Evolutionary conservation across 345 rosid species (phyloP), one percentile per base, ranked within the genome.

Genomic region (Dimocarpus longan): DNA sequence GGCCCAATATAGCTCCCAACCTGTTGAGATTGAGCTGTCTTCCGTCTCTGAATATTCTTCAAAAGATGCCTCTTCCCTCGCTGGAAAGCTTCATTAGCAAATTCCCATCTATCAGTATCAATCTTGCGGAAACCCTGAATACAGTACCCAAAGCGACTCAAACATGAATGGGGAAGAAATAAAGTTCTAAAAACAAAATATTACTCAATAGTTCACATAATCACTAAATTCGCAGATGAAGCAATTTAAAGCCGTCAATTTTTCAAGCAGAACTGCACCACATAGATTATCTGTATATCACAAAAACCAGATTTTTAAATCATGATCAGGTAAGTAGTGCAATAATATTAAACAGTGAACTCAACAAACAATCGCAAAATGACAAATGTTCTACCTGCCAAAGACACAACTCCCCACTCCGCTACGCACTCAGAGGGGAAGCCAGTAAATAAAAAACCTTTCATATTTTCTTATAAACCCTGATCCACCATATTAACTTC

Each of bases 41-140:
- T 90, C 56, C 99, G 95, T 83, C 99, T 88, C 76, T 88, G 93
- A 70, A 96, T 96, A 84, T 87, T 88, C 88, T 90, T 96, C 15
- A 96, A 84, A 73, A 94, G 94, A 88, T 91, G 91, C 87, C 73
- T 93, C 84, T 89, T 90, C 67, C 93, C 99, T 79, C 87, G 88
- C 79, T 78, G 92, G 83, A 96, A 96, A 77, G 84, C 91, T 79
- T 93, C 95, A 77, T 96, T 94, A 0, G 98, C 94, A 73, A 96
- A 96, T 81, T 96, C 98, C 99, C 98, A 96, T 78, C 79, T 94
- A 71, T 93, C 97, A 63, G 96, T 87, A 85, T 90, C 96, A 52
- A 89, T 86, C 91, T 94, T 94, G 78, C 87, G 93, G 75, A 94
- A 94, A 24, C 95, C 97, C 96, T 93, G 88, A 54, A 81, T 79